phyloP scores from a whole-genome alignment of 176 grass and related monocot genomes.

The Phragmites australis region DNA sequence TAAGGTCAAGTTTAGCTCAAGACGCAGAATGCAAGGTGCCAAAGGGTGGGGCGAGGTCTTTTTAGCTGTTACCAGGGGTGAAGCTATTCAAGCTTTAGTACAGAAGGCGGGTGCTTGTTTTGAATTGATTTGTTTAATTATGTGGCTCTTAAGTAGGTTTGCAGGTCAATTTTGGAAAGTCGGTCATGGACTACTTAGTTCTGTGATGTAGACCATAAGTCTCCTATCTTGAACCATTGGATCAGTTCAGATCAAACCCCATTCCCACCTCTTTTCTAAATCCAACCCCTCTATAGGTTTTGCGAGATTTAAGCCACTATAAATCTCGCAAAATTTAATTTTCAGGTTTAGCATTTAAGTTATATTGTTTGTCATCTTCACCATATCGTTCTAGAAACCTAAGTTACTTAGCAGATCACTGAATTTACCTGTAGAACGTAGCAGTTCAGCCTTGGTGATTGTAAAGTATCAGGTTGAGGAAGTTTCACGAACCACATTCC shows the following conservation, averaged over 20 bases:
- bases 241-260: too few species aligned
- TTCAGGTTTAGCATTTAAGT: background rate
- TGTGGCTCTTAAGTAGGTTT: background rate
- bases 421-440: background rate
- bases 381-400: background rate
- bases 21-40: background rate
- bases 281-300: too few species aligned
- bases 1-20: background rate
- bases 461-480: background rate
- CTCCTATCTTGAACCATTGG: too few species aligned
- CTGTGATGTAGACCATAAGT: background rate
- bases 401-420: conserved; percentile 2
- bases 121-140: background rate
- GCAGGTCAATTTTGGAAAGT: background rate
- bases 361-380: background rate
- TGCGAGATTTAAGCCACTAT: too few species aligned
- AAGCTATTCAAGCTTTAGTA: background rate
- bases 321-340: too few species aligned
- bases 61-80: background rate
- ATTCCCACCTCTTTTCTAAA: too few species aligned
- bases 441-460: background rate
- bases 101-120: background rate
- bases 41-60: background rate
- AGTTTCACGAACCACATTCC: background rate
- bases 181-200: background rate